Evolutionary conservation across 495 filamentous ascomycete species (phyloP).

Genomic region (Penicillium taxi): DNA sequence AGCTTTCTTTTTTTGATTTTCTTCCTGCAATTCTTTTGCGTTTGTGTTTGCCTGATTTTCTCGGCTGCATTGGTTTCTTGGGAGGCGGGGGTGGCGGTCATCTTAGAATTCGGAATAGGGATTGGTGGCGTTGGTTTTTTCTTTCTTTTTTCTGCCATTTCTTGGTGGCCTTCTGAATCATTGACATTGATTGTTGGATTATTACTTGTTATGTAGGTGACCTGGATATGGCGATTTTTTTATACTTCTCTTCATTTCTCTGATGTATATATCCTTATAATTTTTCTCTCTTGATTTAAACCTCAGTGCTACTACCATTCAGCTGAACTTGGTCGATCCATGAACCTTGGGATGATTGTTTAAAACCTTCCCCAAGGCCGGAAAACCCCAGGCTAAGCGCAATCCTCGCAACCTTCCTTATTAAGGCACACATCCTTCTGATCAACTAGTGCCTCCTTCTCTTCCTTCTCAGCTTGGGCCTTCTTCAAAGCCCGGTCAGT

Average conservation of each 20-base stretch:
- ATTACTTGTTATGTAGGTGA: no score
- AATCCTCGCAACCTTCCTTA: conserved; percentile 40
- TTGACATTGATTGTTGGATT: no score
- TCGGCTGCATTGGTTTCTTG: conserved; percentile 15
- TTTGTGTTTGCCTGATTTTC: conserved; percentile 2
- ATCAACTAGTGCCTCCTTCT: conserved; percentile 5
- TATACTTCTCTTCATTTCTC: conserved; percentile 1
- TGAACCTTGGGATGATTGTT: no score
- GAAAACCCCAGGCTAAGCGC: no score
- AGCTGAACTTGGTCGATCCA: no score
- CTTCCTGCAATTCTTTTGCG: conserved; percentile 5
- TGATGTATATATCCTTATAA: neutral
- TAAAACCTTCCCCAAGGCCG: no score
- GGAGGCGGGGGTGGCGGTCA: no score
- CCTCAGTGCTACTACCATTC: no score
- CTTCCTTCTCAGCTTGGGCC: conserved; percentile 10
- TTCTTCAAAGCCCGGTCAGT: conserved; percentile 51
- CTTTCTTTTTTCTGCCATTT: no score
- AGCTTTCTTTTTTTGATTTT: conserved; percentile 9
- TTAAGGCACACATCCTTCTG: conserved; percentile 1
- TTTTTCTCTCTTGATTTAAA: neutral
- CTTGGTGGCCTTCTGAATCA: no score
- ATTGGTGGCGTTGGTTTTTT: conserved; percentile 17
- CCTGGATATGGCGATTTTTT: neutral
- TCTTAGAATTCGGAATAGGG: conserved; percentile 14